phyloP scores from a whole-genome alignment of 139 green algal genomes.

The Tetraselmis striata region DNA sequence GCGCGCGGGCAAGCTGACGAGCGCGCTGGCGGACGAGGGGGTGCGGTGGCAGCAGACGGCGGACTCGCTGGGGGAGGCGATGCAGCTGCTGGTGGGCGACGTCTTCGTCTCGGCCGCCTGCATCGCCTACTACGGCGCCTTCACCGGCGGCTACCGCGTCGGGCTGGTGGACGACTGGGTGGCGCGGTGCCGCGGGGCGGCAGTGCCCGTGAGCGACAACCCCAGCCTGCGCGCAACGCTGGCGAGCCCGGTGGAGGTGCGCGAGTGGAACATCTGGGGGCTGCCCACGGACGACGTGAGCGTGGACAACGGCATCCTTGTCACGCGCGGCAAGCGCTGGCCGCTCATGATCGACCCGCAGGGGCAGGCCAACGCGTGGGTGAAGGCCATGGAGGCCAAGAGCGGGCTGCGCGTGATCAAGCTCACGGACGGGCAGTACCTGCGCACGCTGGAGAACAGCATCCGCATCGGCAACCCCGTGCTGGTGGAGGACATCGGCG shows the following conservation, averaged over 20 bases:
- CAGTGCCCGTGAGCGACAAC: constrained; percentile 49
- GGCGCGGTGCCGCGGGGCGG: constrained; percentile 31
- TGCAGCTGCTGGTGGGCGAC: constrained; percentile 59
- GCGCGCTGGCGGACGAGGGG: constrained; percentile 63
- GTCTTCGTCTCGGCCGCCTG: constrained; percentile 65
- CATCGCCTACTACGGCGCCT: constrained; percentile 77
- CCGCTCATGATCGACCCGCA: constrained; percentile 58
- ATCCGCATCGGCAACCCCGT: constrained; percentile 61
- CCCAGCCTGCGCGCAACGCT: constrained; percentile 51
- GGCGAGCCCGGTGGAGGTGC: constrained; percentile 57
- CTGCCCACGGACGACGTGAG: constrained; percentile 1
- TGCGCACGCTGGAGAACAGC: constrained; percentile 67
- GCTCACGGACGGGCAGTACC: constrained; percentile 63
- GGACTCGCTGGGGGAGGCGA: constrained; percentile 40
- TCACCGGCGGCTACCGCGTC: constrained; percentile 70
- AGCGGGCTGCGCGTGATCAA: constrained; percentile 66
- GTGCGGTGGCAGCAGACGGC: constrained; percentile 64
- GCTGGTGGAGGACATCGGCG: constrained; percentile 68
- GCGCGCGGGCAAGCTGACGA: constrained; percentile 70
- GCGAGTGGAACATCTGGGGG: constrained; percentile 1
- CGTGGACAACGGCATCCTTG: constrained; percentile 9
- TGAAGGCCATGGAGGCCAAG: constrained; percentile 70
- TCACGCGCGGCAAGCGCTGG: constrained; percentile 35
- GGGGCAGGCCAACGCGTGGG: constrained; percentile 71
- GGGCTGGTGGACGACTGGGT: constrained; percentile 55